Conservation (phyloP, 1,284 basidiomycete species). For the Boletus smithii region DNA sequence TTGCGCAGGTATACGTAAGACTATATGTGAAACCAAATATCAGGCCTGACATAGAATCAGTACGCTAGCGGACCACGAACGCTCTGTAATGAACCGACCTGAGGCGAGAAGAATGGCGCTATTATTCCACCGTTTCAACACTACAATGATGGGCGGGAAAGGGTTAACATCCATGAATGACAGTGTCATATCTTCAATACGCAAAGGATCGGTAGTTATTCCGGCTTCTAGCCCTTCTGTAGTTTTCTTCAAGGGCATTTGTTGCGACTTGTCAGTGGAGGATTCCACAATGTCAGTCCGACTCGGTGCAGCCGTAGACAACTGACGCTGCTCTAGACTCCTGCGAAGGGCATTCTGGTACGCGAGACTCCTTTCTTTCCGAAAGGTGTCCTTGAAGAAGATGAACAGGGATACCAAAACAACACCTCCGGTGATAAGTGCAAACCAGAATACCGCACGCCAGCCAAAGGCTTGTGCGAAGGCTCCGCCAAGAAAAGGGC, state of each 20-base stretch:
- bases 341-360: conserved; percentile 62
- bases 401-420: conserved; percentile 58
- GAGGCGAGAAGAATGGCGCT: conserved; percentile 56
- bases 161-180: conserved; percentile 74
- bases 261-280: conserved; percentile 3
- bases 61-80: not conserved
- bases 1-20: conserved; percentile 70
- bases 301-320: not conserved
- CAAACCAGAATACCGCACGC: conserved; percentile 84
- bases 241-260: not conserved
- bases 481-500: conserved; percentile 70
- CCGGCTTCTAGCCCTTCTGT: conserved; percentile 10
- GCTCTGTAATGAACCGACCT: conserved; percentile 11
- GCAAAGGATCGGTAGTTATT: not conserved
- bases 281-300: not conserved
- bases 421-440: conserved; percentile 58
- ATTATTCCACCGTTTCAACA: conserved; percentile 67
- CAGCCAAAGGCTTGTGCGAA: conserved; percentile 70
- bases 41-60: conserved; percentile 43
- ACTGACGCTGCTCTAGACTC: conserved; percentile 13
- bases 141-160: conserved; percentile 54
- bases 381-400: conserved; percentile 80
- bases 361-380: conserved; percentile 72
- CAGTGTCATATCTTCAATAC: conserved; percentile 47
- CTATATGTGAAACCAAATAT: conserved; percentile 71